Evolutionary conservation across 2,329 filamentous ascomycete species (phyloP).

Genomic region (Colletotrichum liriopes): DNA sequence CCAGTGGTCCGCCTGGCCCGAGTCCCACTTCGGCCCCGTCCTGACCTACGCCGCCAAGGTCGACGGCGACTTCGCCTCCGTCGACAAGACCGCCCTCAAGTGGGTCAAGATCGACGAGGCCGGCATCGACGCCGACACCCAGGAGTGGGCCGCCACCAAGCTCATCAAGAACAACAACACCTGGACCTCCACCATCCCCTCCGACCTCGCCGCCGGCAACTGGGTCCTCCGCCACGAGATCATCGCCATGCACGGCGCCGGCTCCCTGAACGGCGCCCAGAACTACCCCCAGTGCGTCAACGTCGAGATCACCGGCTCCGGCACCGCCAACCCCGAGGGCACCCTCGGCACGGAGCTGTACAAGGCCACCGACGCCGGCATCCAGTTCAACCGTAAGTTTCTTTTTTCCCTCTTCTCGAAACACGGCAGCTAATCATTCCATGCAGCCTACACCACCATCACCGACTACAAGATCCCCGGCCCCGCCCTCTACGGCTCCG

Average conservation of each 20-base stretch:
- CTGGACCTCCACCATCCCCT: constrained; percentile 54
- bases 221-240: constrained; percentile 69
- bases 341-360: constrained; percentile 51
- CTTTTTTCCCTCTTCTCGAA: constrained; percentile 45
- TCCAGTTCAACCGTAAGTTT: constrained; percentile 53
- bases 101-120: constrained; percentile 76
- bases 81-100: constrained; percentile 67
- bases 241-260: constrained; percentile 64
- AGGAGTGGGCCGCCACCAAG: constrained; percentile 55
- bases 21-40: constrained; percentile 67
- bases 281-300: constrained; percentile 68
- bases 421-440: neutral
- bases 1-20: constrained; percentile 61
- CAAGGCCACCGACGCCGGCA: constrained; percentile 50
- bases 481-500: constrained; percentile 44
- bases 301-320: constrained; percentile 60
- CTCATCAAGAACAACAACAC: constrained; percentile 58
- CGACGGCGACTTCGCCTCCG: constrained; percentile 68
- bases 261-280: constrained; percentile 63
- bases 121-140: constrained; percentile 63
- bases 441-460: constrained; percentile 47
- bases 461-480: constrained; percentile 52
- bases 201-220: constrained; percentile 52
- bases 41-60: constrained; percentile 76
- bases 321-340: constrained; percentile 51